Evolutionary conservation across 305 asterid species (phyloP).

Genomic region (Nicotiana rustica): DNA sequence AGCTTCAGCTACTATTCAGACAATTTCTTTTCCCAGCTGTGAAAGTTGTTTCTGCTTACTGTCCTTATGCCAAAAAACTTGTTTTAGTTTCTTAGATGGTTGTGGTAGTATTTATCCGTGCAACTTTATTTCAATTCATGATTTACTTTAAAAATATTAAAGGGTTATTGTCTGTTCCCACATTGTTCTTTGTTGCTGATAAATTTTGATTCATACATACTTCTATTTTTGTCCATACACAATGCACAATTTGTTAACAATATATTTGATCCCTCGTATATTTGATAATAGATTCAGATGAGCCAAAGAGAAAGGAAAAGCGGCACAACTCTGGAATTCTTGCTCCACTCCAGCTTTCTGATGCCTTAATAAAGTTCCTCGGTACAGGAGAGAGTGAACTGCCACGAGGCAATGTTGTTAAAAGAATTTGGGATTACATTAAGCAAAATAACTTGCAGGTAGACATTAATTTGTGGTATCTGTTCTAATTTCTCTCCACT

Average conservation of each 20-base stretch:
- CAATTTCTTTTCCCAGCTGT: background rate
- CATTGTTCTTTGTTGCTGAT: background rate
- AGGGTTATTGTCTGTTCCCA: background rate
- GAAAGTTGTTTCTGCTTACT: conserved; percentile 11
- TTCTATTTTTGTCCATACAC: background rate
- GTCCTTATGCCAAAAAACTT: background rate
- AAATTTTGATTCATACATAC: background rate
- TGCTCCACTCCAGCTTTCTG: conserved; percentile 86
- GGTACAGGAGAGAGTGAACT: conserved; percentile 87
- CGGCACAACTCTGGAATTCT: conserved; percentile 72
- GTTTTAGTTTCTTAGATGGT: conserved; percentile 8
- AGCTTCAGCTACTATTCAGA: background rate
- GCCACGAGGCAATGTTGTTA: conserved; percentile 73
- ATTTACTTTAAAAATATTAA: background rate
- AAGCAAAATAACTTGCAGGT: conserved; percentile 91
- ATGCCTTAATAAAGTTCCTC: conserved; percentile 76
- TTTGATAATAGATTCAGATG: conserved; percentile 58
- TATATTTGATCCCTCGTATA: background rate
- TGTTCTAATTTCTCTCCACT: conserved; percentile 12
- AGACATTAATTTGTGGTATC: conserved; percentile 21
- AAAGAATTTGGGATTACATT: conserved; percentile 89
- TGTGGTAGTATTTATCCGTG: background rate
- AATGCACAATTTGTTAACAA: background rate
- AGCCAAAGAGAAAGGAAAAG: conserved; percentile 71
- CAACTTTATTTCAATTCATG: background rate